These are phyloP conservation scores for Chytriomyces hyalinus DNA, from an alignment of 192 early-diverging fungal genomes.

Conservation along the genomic window DNA sequence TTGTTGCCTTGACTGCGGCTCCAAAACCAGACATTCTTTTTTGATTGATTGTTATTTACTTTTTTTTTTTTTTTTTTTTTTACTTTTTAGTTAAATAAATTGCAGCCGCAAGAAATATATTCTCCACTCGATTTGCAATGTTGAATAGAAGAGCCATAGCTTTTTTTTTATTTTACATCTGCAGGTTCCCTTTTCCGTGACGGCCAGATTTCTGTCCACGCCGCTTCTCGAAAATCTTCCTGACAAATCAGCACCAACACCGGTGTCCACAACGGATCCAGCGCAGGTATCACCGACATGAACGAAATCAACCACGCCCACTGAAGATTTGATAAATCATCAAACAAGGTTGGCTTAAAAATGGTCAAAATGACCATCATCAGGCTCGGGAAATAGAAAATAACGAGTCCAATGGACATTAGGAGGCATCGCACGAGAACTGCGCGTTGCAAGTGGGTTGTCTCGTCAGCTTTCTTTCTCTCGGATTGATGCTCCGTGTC, in stretches of 20 bases:
- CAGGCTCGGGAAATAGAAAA: constrained; percentile 20
- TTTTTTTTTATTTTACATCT: neutral
- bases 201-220: constrained; percentile 2
- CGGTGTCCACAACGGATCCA: constrained; percentile 27
- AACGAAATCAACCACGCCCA: neutral
- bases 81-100: neutral
- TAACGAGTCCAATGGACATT: constrained; percentile 23
- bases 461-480: neutral
- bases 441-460: neutral
- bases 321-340: neutral
- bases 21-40: neutral
- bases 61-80: neutral
- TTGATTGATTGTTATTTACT: neutral
- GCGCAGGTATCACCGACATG: constrained; percentile 7
- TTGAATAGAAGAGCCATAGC: too few species aligned
- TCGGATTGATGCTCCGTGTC: neutral
- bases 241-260: constrained; percentile 32
- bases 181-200: neutral
- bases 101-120: too few species aligned
- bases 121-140: too few species aligned
- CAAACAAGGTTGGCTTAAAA: neutral
- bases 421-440: constrained; percentile 25
- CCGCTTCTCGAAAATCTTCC: constrained; percentile 24
- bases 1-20: constrained; percentile 10
- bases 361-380: neutral